Conservation (phyloP, 2,329 filamentous ascomycete genomes). For the Aureobasidium musti region DNA sequence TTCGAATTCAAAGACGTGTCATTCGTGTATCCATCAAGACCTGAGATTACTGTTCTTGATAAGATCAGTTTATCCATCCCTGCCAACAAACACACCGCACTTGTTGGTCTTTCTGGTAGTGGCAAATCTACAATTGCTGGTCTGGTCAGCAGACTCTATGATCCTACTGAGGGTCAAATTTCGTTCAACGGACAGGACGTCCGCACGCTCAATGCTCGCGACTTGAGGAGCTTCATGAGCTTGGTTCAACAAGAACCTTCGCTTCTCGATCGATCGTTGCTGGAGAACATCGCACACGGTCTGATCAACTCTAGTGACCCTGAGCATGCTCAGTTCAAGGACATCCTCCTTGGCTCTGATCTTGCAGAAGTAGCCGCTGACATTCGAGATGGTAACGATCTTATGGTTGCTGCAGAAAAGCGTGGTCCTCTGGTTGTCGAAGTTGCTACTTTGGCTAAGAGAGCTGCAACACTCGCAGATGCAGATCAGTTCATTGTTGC, state of each 20-base stretch:
- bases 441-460: constrained; percentile 54
- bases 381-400: constrained; percentile 55
- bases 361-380: constrained; percentile 56
- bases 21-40: constrained; percentile 48
- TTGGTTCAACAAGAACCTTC: constrained; percentile 56
- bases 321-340: constrained; percentile 46
- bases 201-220: constrained; percentile 43
- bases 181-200: constrained; percentile 46
- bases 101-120: constrained; percentile 48
- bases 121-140: constrained; percentile 48
- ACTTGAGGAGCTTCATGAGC: constrained; percentile 42
- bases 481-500: constrained; percentile 62
- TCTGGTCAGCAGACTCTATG: constrained; percentile 44
- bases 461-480: constrained; percentile 60
- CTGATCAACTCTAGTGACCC: constrained; percentile 47
- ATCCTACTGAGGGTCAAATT: constrained; percentile 41
- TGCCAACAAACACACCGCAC: constrained; percentile 46
- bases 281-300: constrained; percentile 58
- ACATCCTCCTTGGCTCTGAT: constrained; percentile 51
- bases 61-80: constrained; percentile 43
- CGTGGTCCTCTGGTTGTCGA: constrained; percentile 52
- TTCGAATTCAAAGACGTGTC: constrained; percentile 45
- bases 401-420: constrained; percentile 49
- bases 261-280: constrained; percentile 54
- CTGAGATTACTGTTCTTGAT: constrained; percentile 45